Percentiles rank a stretch among this genome's conserved stretches.
Conservation (phyloP, 176 grass and related monocot genomes). For the Oryza longistaminata region DNA sequence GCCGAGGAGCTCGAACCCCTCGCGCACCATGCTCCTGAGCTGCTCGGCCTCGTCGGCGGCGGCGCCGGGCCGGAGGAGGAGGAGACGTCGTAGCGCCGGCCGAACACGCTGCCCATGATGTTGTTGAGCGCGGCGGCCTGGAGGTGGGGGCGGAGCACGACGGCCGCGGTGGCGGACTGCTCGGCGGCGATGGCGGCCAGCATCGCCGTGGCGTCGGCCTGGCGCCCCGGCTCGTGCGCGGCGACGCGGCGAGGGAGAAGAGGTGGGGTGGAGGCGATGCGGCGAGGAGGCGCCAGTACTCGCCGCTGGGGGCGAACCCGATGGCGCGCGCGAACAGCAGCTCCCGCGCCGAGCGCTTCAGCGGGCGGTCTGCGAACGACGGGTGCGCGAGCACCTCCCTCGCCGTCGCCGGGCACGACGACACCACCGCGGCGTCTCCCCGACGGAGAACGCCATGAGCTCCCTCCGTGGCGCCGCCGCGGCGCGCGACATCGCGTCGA, state of each 20-base stretch:
- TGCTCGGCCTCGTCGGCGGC: constrained; percentile 40
- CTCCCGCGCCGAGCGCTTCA: constrained; percentile 64
- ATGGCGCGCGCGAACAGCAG: constrained; percentile 75
- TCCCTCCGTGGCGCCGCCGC: not conserved
- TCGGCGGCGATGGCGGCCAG: constrained; percentile 35
- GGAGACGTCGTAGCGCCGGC: constrained; percentile 47
- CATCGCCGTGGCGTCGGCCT: constrained; percentile 55
- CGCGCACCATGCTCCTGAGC: constrained; percentile 65
- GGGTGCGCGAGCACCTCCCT: constrained; percentile 59
- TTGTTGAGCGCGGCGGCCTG: constrained; percentile 74
- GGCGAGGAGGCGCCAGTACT: constrained; percentile 79
- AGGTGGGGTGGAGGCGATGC: constrained; percentile 73
- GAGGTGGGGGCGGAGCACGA: constrained; percentile 59
- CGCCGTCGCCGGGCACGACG: constrained; percentile 42
- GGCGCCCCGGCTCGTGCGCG: constrained; percentile 62
- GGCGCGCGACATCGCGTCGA: constrained; percentile 31
- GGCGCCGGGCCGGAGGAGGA: not conserved
- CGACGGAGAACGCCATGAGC: constrained; percentile 80
- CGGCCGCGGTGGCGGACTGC: constrained; percentile 27
- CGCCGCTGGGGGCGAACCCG: constrained; percentile 62
- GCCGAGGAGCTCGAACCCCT: constrained; percentile 82
- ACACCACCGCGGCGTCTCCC: constrained; percentile 52
- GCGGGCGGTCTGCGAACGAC: constrained; percentile 50
- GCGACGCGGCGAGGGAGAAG: constrained; percentile 65
- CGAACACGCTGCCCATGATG: constrained; percentile 87